Conservation (phyloP, 2,329 filamentous ascomycete species). For the Spiromastix sp. region DNA sequence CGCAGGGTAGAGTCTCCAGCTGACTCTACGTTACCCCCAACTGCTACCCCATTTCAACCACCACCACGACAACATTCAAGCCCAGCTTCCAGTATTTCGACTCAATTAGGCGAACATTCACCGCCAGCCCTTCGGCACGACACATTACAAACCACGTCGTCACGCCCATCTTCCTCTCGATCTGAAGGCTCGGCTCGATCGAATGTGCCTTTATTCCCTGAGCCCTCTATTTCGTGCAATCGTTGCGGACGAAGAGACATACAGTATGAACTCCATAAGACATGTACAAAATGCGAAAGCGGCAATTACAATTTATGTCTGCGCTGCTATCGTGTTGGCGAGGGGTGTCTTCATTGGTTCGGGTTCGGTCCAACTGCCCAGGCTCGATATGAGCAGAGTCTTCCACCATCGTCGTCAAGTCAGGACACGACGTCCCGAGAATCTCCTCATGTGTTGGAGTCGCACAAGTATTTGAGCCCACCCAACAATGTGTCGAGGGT, state of each 20-base stretch:
- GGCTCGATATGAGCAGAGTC: conserved; percentile 50
- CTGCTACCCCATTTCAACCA: too few relatives aligned
- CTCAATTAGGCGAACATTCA: too few relatives aligned
- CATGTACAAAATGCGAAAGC: conserved; percentile 59
- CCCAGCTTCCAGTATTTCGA: too few relatives aligned
- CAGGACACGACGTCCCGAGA: conserved; percentile 33
- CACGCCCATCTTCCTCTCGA: conserved; percentile 23
- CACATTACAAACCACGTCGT: conserved; percentile 11
- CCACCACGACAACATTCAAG: neutral
- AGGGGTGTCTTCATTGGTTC: conserved; percentile 78
- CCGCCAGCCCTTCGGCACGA: too few relatives aligned
- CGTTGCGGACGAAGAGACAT: conserved; percentile 62
- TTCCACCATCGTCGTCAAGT: conserved; percentile 30
- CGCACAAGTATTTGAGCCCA: conserved; percentile 24
- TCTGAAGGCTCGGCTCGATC: conserved; percentile 17
- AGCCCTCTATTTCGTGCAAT: conserved; percentile 65
- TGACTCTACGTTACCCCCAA: neutral
- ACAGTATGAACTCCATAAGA: conserved; percentile 78
- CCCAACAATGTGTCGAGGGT: conserved; percentile 16
- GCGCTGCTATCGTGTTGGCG: conserved; percentile 64
- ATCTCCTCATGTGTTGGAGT: conserved; percentile 42
- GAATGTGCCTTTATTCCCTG: conserved; percentile 40
- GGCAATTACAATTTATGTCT: conserved; percentile 72
- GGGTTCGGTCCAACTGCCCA: conserved; percentile 71
- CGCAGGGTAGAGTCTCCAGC: conserved; percentile 3